Percentiles rank a stretch among this genome's conserved stretches.
These are phyloP conservation scores for Podospora conica DNA, from an alignment of 495 filamentous ascomycete species.

Conservation along the genomic window DNA sequence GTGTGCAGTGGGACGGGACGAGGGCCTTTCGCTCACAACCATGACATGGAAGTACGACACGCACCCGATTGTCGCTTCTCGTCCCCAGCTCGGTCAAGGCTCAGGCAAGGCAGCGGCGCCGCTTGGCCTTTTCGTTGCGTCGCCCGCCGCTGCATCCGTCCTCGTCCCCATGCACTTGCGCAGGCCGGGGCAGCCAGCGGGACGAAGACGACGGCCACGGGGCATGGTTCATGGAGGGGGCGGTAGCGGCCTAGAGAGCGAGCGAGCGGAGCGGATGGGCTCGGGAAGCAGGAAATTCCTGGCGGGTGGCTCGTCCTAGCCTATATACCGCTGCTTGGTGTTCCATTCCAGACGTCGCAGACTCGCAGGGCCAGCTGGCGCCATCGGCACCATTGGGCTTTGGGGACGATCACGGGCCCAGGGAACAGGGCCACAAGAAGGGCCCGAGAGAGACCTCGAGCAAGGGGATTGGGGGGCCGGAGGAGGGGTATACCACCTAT, in stretches of 20 bases:
- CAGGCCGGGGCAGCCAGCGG: too few species aligned
- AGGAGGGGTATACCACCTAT: background rate
- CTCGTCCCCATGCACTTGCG: background rate
- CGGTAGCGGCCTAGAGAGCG: too few species aligned
- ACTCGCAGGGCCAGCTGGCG: constrained; percentile 7
- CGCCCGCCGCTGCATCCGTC: background rate
- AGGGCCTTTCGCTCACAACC: background rate
- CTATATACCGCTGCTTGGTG: constrained; percentile 18
- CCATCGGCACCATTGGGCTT: constrained; percentile 10
- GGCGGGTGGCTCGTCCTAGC: constrained; percentile 16
- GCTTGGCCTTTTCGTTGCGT: background rate
- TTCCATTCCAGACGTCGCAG: constrained; percentile 20
- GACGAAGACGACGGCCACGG: background rate
- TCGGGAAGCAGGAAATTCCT: constrained; percentile 23
- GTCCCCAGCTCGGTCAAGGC: background rate
- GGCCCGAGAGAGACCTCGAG: too few species aligned
- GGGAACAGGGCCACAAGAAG: background rate
- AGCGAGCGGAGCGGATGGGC: background rate
- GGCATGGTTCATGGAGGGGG: background rate
- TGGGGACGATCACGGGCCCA: constrained; percentile 10
- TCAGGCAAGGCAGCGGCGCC: too few species aligned
- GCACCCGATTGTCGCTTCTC: background rate
- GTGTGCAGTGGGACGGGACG: background rate
- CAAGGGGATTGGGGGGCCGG: too few species aligned
- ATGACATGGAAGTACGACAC: background rate